Base-by-base conservation (phyloP, 148 eudicot species). In the Mesembryanthemum crystallinum region DNA sequence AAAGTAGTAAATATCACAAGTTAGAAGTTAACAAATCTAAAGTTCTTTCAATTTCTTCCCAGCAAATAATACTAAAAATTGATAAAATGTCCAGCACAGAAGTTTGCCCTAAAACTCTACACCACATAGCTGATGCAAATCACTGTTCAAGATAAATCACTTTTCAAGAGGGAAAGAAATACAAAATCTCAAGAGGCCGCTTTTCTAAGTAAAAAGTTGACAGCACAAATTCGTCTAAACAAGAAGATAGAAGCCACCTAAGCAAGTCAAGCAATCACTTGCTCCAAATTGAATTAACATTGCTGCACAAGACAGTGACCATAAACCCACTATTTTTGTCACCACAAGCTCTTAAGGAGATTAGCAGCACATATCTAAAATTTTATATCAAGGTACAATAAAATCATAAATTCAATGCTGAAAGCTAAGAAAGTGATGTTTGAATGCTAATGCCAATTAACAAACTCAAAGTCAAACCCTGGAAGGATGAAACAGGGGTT, bases 1-100 rank as follows among this genome's bases (percentile, higher is more conserved):
- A 45, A 90, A 51, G 32, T 25, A n/a, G 18, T 30, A 29, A 39
- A 64, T 12, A 81, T n/a, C 73, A 64, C 33, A 37, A 64, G 43
- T 72, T 7, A 69, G 73, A 49, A 45, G 8, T 28, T 71, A 80
- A 67, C 59, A 42, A 8, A 28, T 45, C 42, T 25, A 13, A 51
- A 67, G 68, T 45, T 67, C 30, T 58, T 18, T 15, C 21, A 49
- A 39, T 39, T 35, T 7, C 9, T 33, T 45, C 12, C 12, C 51
- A 25, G 52, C 29, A 25, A 45, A 1, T n/a, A 35, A 18, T 21
- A 52, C 45, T 39, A 12, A 4, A 45, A n/a, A n/a, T n/a, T 1
- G 11, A 47, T 18, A 32, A 47, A 25, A 32, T 18, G 24, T 27
- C 2, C 17, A 27, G 55, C 27, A 30, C 29, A 15, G 13, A 66